Percentiles rank a stretch among this genome's conserved stretches.
These are phyloP conservation scores for Magnolia changhungtana DNA, from an alignment of 164 flowering plant species.

Conservation along the genomic window DNA sequence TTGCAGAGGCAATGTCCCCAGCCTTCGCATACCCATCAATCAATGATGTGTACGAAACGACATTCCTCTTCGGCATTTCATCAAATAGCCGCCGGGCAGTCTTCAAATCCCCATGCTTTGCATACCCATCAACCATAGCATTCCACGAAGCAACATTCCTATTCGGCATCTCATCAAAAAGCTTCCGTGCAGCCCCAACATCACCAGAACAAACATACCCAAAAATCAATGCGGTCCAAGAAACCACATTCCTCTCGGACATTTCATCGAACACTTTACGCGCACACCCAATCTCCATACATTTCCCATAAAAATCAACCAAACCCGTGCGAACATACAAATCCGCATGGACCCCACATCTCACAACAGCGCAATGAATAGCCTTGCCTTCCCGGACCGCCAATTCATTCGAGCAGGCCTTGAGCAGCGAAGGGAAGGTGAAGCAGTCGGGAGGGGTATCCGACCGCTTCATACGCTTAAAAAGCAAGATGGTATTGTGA, in stretches of 20 bases:
- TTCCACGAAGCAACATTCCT: slow-evolving; percentile 16
- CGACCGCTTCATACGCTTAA: slow-evolving; percentile 11
- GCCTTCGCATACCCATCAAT: slow-evolving; percentile 19
- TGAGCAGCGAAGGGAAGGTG: slow-evolving; percentile 17
- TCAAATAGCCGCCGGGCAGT: slow-evolving; percentile 14
- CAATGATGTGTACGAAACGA: slow-evolving; percentile 15
- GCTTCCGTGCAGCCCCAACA: slow-evolving; percentile 4
- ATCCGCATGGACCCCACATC: slow-evolving; percentile 9
- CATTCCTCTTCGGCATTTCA: slow-evolving; percentile 15
- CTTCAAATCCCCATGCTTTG: slow-evolving; percentile 10
- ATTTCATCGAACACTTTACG: slow-evolving; percentile 18
- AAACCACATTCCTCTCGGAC: slow-evolving; percentile 14
- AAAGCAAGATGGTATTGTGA: slow-evolving; percentile 5
- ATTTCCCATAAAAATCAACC: slow-evolving; percentile 21
- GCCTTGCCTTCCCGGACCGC: slow-evolving; percentile 7
- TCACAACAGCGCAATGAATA: slow-evolving; percentile 13
- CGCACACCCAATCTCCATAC: slow-evolving; percentile 10
- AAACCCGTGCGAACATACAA: slow-evolving; percentile 15
- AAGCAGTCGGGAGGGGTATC: slow-evolving; percentile 6
- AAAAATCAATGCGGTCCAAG: slow-evolving; percentile 19
- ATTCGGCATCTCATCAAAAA: slow-evolving; percentile 19
- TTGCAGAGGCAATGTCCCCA: slow-evolving; percentile 21
- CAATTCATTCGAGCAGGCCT: slow-evolving; percentile 9
- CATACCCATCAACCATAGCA: slow-evolving; percentile 16
- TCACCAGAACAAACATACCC: slow-evolving; percentile 11